Evolutionary conservation across 495 filamentous ascomycete genomes (phyloP).

Genomic region (Talaromyces liani): DNA sequence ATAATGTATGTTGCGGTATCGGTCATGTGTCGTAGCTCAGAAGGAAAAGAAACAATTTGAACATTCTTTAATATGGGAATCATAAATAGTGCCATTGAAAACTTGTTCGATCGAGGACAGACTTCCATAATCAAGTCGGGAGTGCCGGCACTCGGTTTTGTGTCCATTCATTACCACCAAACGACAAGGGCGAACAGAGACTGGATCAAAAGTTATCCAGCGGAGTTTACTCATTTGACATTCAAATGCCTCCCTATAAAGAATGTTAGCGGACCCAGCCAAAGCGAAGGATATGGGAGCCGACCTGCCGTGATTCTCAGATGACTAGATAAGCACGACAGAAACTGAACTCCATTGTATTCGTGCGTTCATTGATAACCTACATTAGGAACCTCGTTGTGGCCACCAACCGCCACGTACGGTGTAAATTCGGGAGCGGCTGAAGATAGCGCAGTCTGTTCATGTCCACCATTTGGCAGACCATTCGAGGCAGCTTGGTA

Average conservation of each 20-base stretch:
- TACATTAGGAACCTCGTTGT: constrained; percentile 37
- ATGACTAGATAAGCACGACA: constrained; percentile 31
- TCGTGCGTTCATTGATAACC: constrained; percentile 46
- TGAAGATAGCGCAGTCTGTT: constrained; percentile 55
- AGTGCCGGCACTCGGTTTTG: constrained; percentile 19
- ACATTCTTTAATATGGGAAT: background rate
- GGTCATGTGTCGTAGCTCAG: background rate
- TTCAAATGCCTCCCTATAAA: constrained; percentile 27
- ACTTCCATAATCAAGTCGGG: constrained; percentile 42
- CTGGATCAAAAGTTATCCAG: background rate
- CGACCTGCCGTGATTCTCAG: constrained; percentile 11
- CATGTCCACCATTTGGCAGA: constrained; percentile 33
- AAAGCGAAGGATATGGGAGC: constrained; percentile 24
- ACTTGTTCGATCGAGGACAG: constrained; percentile 19
- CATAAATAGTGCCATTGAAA: constrained; percentile 1
- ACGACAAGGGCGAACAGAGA: background rate
- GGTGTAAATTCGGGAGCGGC: constrained; percentile 73
- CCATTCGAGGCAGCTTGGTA: constrained; percentile 17
- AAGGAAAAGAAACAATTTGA: background rate
- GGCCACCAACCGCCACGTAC: constrained; percentile 27
- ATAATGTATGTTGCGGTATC: background rate
- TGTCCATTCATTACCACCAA: constrained; percentile 4
- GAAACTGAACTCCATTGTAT: constrained; percentile 41
- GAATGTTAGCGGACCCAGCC: constrained; percentile 47
- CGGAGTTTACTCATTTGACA: background rate